Base-by-base conservation (phyloP, 2,329 filamentous ascomycete genomes). In the Cordyceps pruinosa region DNA sequence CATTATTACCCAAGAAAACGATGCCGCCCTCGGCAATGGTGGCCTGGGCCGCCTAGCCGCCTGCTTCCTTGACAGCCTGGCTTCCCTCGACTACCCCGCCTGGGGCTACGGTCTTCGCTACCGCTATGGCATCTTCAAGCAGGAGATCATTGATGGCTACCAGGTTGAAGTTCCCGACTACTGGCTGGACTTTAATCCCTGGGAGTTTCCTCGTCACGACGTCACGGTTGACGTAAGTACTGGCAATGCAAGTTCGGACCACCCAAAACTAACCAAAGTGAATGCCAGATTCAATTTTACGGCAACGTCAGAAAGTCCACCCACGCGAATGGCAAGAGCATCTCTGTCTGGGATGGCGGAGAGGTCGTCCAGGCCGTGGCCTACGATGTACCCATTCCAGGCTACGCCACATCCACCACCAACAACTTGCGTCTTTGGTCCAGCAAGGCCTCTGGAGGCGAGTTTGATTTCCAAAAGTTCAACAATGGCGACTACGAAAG, bases 381-480 rank as follows among this genome's bases (percentile, higher is more conserved):
- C 58, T 97, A 94, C 68, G 94, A 99, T 72, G 90, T 97, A 42
- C 84, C 86, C 60, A 90, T 97, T 64, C 94, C 94, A 21, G 94
- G 94, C 10, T 97, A 91, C 70, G 85, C 84, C 61, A 99, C 94
- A 0, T 78, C 84, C 8, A 93, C 92, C 12, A 97, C 92, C 65
- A 99, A 99, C 79, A 99, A 99, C 75, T 80, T 99, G 61, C 88
- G 94, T 60, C 80, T 99, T 39, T 99, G 94, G 94, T 96, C 91
- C 45, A 97, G 91, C 79, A 97, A 97, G 75, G 93, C 94, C 44
- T 92, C 92, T 46, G 93, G 90, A 65, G 94, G 94, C 63, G 94
- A 99, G 73, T 99, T 99, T 63, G 93, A 99, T 75, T 99, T 99
- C 76, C 93, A 97, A 69, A 97, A 97, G 72, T 99, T 99, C 85